Evolutionary conservation across 345 rosid species (phyloP).

Genomic region (Citrus medica): DNA sequence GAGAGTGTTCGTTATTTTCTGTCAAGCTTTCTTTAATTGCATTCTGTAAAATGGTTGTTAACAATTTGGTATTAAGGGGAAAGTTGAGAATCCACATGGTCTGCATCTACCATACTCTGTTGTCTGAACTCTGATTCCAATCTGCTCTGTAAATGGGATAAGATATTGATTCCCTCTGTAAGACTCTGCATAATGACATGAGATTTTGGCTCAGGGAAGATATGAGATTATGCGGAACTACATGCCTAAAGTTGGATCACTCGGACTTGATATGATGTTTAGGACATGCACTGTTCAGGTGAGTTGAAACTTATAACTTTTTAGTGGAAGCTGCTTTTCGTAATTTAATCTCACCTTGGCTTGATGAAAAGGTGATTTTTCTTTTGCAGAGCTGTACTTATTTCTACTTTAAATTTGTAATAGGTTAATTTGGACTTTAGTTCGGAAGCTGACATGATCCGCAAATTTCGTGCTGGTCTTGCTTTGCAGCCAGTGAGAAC

Average conservation of each 20-base stretch:
- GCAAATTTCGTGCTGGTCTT: constrained; percentile 93
- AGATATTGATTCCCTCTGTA: neutral
- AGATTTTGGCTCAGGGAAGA: constrained; percentile 72
- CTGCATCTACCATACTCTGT: neutral
- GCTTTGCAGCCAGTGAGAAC: constrained; percentile 93
- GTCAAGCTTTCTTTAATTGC: neutral
- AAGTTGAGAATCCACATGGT: neutral
- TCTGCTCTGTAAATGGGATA: neutral
- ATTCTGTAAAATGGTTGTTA: neutral
- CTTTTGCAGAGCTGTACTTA: neutral
- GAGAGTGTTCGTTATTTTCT: neutral
- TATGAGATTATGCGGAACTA: constrained; percentile 95
- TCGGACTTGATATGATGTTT: constrained; percentile 98
- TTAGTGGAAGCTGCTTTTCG: neutral
- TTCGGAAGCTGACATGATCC: constrained; percentile 97
- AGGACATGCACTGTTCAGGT: constrained; percentile 99
- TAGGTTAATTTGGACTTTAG: constrained; percentile 96
- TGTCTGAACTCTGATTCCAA: neutral
- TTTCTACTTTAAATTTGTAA: constrained; percentile 12
- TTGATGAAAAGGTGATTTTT: neutral
- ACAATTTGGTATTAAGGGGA: neutral
- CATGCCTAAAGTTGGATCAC: constrained; percentile 97
- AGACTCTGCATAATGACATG: constrained; percentile 18
- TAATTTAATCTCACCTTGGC: constrained; percentile 1
- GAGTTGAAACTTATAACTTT: constrained; percentile 24